A percentile compares a stretch with the other conserved stretches of the same genome.
phyloP scores from a whole-genome alignment of 1,139 yeast genomes.

The Suhomyces bokatorum region DNA sequence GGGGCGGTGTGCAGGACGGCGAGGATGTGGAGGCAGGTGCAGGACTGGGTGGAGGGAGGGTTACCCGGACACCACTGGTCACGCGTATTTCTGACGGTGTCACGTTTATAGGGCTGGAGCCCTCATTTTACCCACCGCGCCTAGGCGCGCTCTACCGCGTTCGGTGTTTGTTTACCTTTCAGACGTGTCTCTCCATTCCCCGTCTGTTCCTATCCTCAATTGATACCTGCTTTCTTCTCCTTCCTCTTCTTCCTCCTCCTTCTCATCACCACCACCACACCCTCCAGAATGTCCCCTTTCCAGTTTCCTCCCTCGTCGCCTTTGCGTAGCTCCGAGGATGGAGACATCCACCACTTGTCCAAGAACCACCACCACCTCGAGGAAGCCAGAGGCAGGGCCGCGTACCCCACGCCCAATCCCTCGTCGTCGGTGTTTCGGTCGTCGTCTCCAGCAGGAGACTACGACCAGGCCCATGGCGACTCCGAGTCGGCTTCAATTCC shows the following conservation, averaged over 20 bases:
- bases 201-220: not conserved
- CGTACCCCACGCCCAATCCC: conserved; percentile 57
- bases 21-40: not conserved
- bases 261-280: not conserved
- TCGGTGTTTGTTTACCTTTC: conserved; percentile 12
- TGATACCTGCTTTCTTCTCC: not conserved
- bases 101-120: conserved; percentile 7
- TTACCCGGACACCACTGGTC: conserved; percentile 8
- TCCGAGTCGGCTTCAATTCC: conserved; percentile 4
- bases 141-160: not conserved
- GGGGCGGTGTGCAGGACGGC: conserved; percentile 10
- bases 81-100: not conserved
- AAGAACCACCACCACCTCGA: conserved; percentile 6
- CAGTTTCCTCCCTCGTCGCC: conserved; percentile 73
- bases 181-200: not conserved
- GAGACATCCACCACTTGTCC: conserved; percentile 23
- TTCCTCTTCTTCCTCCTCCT: not conserved
- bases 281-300: conserved; percentile 20
- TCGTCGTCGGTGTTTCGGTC: conserved; percentile 53
- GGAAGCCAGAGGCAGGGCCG: conserved; percentile 25
- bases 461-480: not conserved
- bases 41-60: not conserved
- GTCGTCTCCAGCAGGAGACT: conserved; percentile 39
- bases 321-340: conserved; percentile 34
- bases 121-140: not conserved